Base-by-base conservation (phyloP, 768 basidiomycete genomes). In the Clitopilus hobsonii region DNA sequence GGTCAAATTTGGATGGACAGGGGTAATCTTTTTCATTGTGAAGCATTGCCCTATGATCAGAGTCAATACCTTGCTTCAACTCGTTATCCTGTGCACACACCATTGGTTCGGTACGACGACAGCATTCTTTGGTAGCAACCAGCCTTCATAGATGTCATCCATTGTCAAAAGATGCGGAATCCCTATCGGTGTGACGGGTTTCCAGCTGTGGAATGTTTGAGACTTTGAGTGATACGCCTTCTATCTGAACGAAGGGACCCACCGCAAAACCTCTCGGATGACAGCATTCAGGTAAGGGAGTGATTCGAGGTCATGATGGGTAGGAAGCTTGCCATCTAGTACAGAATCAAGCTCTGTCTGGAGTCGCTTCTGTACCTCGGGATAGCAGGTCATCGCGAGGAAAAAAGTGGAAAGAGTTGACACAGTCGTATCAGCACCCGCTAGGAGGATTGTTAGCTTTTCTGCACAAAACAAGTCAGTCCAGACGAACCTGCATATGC, bases 1-100 rank as follows among this genome's bases (percentile, higher is more conserved):
- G n/a, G n/a, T n/a, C n/a, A 57, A 77, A 77, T 7, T 61, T 50
- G 11, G 65, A 59, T 18, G 75, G 72, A 20, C 71, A 59, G 1
- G 70, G 68, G 50, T 75, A 78, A 22, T 24, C 23, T 23, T 23
- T 2, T 5, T 14, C 16, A 49, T 49, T 23, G 11, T 49, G 13
- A 22, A 49, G 22, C 22, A 49, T 49, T 6, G 48, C 48, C 48
- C 48, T 49, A 10, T n/a, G n/a, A n/a, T n/a, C n/a, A n/a, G n/a
- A n/a, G 4, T 4, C n/a, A 36, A n/a, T 4, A 14, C n/a, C 13
- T 14, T 11, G 8, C 4, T 10, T 11, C 10, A 4, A 11, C 4
- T n/a, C 13, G 3, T 36, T 36, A 2, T 4, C 10, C 1, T 20
- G 41, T n/a, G 49, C 28, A 5, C 36, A 20, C 54, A 59, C 58